Evolutionary conservation across 2,329 filamentous ascomycete genomes (phyloP), one percentile per base, ranked within the genome.

Genomic region (Exophiala bonariae): DNA sequence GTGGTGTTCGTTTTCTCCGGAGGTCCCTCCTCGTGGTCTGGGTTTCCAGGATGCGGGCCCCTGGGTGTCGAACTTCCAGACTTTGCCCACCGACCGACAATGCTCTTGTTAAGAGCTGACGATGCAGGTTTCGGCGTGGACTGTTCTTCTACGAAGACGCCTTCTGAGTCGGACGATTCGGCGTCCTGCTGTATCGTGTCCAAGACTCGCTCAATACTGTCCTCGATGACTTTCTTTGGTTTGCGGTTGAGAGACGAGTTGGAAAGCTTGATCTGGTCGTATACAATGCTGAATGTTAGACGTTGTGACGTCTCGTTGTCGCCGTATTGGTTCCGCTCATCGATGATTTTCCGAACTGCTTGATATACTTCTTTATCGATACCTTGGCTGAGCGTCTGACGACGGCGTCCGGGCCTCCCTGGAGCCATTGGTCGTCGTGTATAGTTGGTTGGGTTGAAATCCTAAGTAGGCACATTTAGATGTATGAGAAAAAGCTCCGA

Each of bases 221-320:
- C 87, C 65, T 96, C 88, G 1, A 97, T 71, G 0, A 86, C 75
- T 51, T 83, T 85, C 66, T 93, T 95, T 31, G 89, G 89, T 57
- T 87, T 83, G 17, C 93, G 78, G 54, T 87, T 89, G 17, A 97
- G 70, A 43, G 86, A 90, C 0, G 90, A 95, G 65, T 96, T 96
- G 11, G 90, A 96, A 41, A 76, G 73, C 59, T 90, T 88, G 52
- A 97, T 89, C 49, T 80, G 81, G 31, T 90, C 85, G 64, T 93
- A 96, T 1, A 95, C 79, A 2, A 73, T 68, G 2, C 77, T 68
- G 3, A 85, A 73, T 87, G 70, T 43, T 72, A 75, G 6, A 74
- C 69, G 14, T 63, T 62, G 44, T 18, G 37, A 22, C 16, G 43
- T 20, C 14, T 65, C 66, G 23, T 11, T 11, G 45, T 73, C 73